These are phyloP conservation scores for Sideroxylon spinosum DNA, from an alignment of 179 eudicot species.

Conservation along the genomic window DNA sequence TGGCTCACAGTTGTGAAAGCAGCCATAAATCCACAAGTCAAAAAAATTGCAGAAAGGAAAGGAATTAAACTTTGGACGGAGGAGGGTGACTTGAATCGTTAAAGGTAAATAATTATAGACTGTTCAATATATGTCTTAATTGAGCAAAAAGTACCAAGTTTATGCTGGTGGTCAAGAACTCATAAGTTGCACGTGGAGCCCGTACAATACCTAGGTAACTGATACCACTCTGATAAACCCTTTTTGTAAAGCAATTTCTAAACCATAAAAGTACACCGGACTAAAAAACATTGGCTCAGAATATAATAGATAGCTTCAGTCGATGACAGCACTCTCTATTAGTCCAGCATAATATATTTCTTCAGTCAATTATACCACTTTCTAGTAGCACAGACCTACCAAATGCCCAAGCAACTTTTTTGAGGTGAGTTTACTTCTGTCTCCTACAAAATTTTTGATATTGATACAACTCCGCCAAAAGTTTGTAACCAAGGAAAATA, in stretches of 20 bases:
- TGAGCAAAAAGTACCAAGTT: background rate
- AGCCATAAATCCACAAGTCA: background rate
- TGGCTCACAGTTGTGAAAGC: background rate
- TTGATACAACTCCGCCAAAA: too few relatives aligned
- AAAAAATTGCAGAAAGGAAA: background rate
- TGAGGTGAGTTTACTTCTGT: too few relatives aligned
- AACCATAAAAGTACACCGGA: background rate
- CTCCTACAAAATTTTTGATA: too few relatives aligned
- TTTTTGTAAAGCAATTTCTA: background rate
- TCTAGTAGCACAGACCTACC: background rate
- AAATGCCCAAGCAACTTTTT: background rate
- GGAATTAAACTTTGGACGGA: background rate
- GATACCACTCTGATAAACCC: background rate
- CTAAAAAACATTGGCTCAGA: background rate
- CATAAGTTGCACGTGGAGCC: background rate
- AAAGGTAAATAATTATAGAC: background rate
- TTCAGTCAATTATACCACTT: background rate
- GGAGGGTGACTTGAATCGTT: too few relatives aligned
- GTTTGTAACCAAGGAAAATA: too few relatives aligned
- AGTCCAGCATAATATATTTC: background rate
- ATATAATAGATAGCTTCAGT: background rate
- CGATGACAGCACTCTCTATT: background rate
- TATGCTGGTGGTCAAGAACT: background rate
- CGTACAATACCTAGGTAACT: background rate
- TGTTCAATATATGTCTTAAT: background rate